phyloP scores from a whole-genome alignment of 1,139 yeast genomes.

The Candida dubliniensis region DNA sequence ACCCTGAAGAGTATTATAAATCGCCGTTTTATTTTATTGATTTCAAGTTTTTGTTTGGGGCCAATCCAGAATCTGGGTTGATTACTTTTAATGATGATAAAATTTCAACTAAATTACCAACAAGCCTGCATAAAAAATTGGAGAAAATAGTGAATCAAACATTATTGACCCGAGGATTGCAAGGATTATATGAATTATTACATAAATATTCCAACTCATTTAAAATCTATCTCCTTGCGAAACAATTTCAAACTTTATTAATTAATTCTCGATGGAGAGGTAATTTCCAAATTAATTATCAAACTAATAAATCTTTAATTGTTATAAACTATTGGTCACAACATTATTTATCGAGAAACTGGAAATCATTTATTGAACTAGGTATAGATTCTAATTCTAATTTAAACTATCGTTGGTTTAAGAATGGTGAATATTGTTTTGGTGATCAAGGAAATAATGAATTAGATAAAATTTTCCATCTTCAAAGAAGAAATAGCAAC shows the following conservation, averaged over 20 bases:
- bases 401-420: conserved; percentile 66
- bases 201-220: conserved; percentile 72
- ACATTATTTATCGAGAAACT: conserved; percentile 35
- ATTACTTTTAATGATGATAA: conserved; percentile 31
- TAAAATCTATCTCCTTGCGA: conserved; percentile 68
- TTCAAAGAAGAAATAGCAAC: conserved; percentile 6
- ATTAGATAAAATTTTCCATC: conserved; percentile 15
- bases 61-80: conserved; percentile 36
- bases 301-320: conserved; percentile 61
- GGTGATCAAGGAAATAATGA: conserved; percentile 18
- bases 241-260: conserved; percentile 56
- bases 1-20: conserved; percentile 33
- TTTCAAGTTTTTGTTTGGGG: conserved; percentile 61
- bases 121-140: conserved; percentile 41
- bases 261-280: conserved; percentile 64
- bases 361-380: conserved; percentile 59
- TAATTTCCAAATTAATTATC: conserved; percentile 64
- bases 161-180: conserved; percentile 52
- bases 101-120: conserved; percentile 34
- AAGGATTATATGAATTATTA: conserved; percentile 64
- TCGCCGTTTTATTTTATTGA: conserved; percentile 80
- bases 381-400: conserved; percentile 58
- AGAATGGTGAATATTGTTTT: conserved; percentile 46
- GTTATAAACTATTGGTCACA: conserved; percentile 71
- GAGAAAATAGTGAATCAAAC: conserved; percentile 60